These are phyloP conservation scores for Russula brevipes DNA, from an alignment of 768 basidiomycete genomes.

Conservation along the genomic window DNA sequence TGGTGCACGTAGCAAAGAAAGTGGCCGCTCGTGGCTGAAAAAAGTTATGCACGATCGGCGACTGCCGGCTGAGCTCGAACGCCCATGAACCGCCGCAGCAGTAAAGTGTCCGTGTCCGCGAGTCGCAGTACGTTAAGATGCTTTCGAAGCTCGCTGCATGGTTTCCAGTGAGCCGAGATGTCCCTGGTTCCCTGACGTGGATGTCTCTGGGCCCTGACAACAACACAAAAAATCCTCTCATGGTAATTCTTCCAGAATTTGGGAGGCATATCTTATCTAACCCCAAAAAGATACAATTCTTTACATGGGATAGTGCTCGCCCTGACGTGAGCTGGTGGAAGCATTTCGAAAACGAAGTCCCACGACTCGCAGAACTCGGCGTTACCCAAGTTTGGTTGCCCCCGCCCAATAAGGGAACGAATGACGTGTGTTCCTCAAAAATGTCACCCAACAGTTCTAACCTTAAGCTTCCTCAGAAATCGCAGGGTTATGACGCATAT, in stretches of 20 bases:
- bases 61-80: conserved; percentile 31
- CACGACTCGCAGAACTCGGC: conserved; percentile 58
- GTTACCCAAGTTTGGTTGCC: conserved; percentile 82
- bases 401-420: conserved; percentile 75
- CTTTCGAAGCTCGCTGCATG: background rate
- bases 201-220: conserved; percentile 59
- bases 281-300: conserved; percentile 62
- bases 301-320: conserved; percentile 69
- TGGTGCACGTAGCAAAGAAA: conserved; percentile 38
- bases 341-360: conserved; percentile 62
- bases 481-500: conserved; percentile 82
- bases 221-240: conserved; percentile 51
- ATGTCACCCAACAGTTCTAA: background rate
- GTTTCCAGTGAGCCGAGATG: background rate
- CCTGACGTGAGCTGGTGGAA: conserved; percentile 72
- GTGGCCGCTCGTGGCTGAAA: background rate
- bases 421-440: conserved; percentile 38
- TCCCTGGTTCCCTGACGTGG: conserved; percentile 43
- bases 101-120: too few relatives aligned
- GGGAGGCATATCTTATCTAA: background rate
- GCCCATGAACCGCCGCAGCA: too few relatives aligned
- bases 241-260: conserved; percentile 42
- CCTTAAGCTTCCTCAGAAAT: conserved; percentile 39
- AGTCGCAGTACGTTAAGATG: background rate
- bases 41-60: background rate